These are phyloP conservation scores for Tylopilus felleus DNA, from an alignment of 768 basidiomycete genomes.

Conservation along the genomic window DNA sequence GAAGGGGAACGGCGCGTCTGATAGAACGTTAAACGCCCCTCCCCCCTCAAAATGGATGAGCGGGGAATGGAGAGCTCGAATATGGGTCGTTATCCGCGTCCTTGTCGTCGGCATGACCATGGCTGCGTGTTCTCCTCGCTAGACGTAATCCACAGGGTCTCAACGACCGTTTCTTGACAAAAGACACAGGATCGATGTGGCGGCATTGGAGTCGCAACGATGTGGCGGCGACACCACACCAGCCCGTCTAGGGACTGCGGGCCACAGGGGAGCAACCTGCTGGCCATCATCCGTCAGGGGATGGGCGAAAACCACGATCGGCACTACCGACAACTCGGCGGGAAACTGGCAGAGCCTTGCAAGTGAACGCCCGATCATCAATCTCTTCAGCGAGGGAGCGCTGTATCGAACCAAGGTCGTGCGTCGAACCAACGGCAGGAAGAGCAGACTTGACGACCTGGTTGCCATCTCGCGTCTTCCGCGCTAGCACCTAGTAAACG, in stretches of 20 bases:
- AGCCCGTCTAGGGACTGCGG: neutral
- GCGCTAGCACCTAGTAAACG: neutral
- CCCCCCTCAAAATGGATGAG: neutral
- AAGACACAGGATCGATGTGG: neutral
- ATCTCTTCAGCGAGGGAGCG: neutral
- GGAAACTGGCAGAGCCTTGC: neutral
- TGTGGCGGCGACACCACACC: neutral
- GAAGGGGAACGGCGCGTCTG: neutral
- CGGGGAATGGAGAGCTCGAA: conserved; percentile 2
- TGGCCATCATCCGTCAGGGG: neutral
- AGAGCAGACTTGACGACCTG: neutral
- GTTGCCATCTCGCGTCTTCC: neutral
- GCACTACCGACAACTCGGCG: neutral
- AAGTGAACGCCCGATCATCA: no score
- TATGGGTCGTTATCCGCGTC: neutral
- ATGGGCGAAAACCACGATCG: neutral
- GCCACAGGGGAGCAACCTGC: neutral
- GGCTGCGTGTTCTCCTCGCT: neutral
- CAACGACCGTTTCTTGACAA: neutral
- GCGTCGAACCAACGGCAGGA: neutral
- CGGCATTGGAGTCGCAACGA: neutral
- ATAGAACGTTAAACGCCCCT: neutral
- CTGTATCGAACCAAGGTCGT: neutral
- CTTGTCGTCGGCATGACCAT: neutral
- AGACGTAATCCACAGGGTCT: neutral